Conservation (phyloP, 1,284 basidiomycete species). For the Puccinia polysora region DNA sequence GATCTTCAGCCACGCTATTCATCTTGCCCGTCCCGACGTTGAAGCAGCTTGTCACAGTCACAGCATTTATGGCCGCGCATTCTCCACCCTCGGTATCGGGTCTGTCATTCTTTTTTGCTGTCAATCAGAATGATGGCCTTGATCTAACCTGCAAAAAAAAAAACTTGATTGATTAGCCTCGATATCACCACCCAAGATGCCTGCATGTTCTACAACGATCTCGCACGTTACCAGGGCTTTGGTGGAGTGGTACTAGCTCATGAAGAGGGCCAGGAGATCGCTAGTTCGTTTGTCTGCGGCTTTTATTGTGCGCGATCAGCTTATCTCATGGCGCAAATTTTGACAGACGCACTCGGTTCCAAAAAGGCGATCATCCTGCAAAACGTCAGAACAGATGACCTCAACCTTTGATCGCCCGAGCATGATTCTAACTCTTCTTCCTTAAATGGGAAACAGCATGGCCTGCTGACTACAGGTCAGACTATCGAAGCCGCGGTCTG, state of each 20-base stretch:
- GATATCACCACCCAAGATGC: slow-evolving; percentile 54
- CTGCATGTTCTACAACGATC: slow-evolving; percentile 51
- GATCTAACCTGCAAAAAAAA: too few relatives aligned
- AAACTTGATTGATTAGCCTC: slow-evolving; percentile 48
- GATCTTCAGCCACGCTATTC: slow-evolving; percentile 56
- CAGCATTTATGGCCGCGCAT: slow-evolving; percentile 61
- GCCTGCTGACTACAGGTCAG: slow-evolving; percentile 50
- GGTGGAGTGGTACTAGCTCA: slow-evolving; percentile 62
- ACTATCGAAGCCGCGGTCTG: slow-evolving; percentile 50
- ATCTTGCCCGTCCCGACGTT: slow-evolving; percentile 62
- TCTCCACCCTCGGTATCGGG: slow-evolving; percentile 60
- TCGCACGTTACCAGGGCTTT: slow-evolving; percentile 53
- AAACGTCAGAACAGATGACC: slow-evolving; percentile 46
- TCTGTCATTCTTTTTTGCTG: slow-evolving; percentile 57
- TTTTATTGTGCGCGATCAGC: too few relatives aligned
- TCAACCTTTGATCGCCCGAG: neutral
- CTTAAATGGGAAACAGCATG: slow-evolving; percentile 46
- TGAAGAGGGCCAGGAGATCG: slow-evolving; percentile 61
- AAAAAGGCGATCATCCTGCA: slow-evolving; percentile 53
- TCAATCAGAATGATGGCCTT: too few relatives aligned
- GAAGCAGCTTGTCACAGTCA: slow-evolving; percentile 65
- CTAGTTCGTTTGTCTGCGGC: slow-evolving; percentile 14
- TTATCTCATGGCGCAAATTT: neutral
- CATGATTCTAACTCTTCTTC: slow-evolving; percentile 10
- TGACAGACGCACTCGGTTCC: slow-evolving; percentile 53